Base-by-base conservation (phyloP, 805 yeast species). In the Wickerhamia fluorescens region DNA sequence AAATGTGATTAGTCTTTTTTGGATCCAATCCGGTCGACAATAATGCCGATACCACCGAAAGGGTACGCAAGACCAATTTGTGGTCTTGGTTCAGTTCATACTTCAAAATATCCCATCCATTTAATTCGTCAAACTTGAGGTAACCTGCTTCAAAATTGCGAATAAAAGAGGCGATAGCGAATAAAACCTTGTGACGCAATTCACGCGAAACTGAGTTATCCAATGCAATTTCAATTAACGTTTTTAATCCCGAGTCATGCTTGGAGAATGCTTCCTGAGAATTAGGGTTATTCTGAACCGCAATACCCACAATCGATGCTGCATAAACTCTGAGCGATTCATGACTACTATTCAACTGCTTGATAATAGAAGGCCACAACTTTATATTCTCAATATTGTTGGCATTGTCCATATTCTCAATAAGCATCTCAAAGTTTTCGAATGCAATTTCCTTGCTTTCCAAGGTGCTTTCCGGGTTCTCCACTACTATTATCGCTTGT, bases 381-480 rank as follows among this genome's bases (percentile, higher is more conserved):
- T 75, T 73, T 64, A 88, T 50, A 44, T 80, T 82, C 40, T 83
- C 89, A 41, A 89, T 78, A 46, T 86, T 86, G 56, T 89, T 88
- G 14, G 97, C 97, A 53, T 92, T 92, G 54, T 92, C 97, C 36
- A 89, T 56, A 46, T 87, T 87, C 50, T 89, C 97, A 27, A 92
- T 79, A 29, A 89, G 63, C 89, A 88, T 86, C 52, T 89, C 96
- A 46, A 89, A 81, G 51, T 86, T 85, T 40, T 89, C 96, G 36
- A 87, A 71, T 0, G 96, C 95, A 6, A 73, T 71, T 29, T 78
- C 63, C 43, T 80, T 81, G 42, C 68, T 68, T 23, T 81, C 89
- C 14, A 71, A 42, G 6, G 70, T 70, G 3, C 75, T 74, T 27
- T 76, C 80, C 5, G 73, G 71, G 44, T 73, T 65, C 2, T 57